Conservation (phyloP, 2,329 filamentous ascomycete species). For the Aureobasidium sp. region DNA sequence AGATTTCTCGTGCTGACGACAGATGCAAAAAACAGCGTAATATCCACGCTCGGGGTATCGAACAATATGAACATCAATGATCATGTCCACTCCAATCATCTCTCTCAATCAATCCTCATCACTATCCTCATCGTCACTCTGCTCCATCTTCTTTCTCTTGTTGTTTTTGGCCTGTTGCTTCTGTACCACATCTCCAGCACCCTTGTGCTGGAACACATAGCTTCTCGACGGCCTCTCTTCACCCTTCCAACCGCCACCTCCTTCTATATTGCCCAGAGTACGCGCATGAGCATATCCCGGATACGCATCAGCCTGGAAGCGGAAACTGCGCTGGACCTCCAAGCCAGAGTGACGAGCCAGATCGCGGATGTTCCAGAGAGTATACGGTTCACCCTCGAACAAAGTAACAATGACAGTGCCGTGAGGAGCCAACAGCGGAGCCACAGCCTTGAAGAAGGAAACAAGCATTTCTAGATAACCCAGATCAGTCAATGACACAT, state of each 20-base stretch:
- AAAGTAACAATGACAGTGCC: slow-evolving; percentile 71
- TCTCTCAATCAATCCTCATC: slow-evolving; percentile 19
- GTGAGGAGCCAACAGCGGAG: slow-evolving; percentile 46
- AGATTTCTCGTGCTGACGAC: neutral
- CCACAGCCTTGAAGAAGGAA: slow-evolving; percentile 55
- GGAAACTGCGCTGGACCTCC: slow-evolving; percentile 62
- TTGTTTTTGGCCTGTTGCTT: slow-evolving; percentile 13
- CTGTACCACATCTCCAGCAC: slow-evolving; percentile 20
- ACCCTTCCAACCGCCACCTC: slow-evolving; percentile 42
- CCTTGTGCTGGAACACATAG: slow-evolving; percentile 40
- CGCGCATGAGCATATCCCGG: slow-evolving; percentile 68
- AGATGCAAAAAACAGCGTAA: neutral
- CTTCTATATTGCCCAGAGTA: slow-evolving; percentile 55
- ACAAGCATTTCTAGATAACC: slow-evolving; percentile 52
- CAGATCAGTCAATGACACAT: neutral
- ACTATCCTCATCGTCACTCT: slow-evolving; percentile 18
- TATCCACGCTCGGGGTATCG: neutral
- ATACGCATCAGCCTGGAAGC: slow-evolving; percentile 60
- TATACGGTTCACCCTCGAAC: slow-evolving; percentile 92
- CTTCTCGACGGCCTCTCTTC: slow-evolving; percentile 41
- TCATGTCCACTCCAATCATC: neutral
- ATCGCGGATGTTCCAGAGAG: slow-evolving; percentile 89
- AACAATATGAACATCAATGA: slow-evolving; percentile 1
- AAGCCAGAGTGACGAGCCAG: slow-evolving; percentile 71
- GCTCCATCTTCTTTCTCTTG: slow-evolving; percentile 20